Evolutionary conservation across 768 basidiomycete genomes (phyloP), one percentile per base, ranked within the genome.

Genomic region (Hysterangium stoloniferum): DNA sequence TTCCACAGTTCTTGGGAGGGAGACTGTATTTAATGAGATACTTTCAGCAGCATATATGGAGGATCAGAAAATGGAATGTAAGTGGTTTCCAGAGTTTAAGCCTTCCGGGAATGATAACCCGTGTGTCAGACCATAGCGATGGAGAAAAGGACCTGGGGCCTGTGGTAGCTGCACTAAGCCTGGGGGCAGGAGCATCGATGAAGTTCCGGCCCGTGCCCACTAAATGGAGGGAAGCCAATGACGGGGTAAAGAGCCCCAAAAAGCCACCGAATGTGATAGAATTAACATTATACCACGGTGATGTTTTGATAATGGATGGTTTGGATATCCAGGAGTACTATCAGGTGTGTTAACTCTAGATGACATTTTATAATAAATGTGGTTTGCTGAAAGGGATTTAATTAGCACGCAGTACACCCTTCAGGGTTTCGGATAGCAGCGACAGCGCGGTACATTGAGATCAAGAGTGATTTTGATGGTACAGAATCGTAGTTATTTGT

Each of bases 41-140:
- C 71, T 91, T 27, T 80, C 80, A 52, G 85, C 82, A 40, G 87
- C 85, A 1, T 91, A 91, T 58, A 88, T 90, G 84, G 84, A 86
- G 59, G 73, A 77, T 52, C 88, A 90, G 63, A 84, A 75, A 61
- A 91, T 91, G 87, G 76, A 85, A 43, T 51, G 87, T 87, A 61
- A 59, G 76, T 64, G 13, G 12, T 31, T 22, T 29, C n/a, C 4
- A n/a, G n/a, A n/a, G n/a, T n/a, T n/a, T n/a, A n/a, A n/a, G n/a
- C n/a, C n/a, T n/a, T n/a, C n/a, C n/a, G n/a, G n/a, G n/a, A n/a
- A n/a, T n/a, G n/a, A n/a, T n/a, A 13, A 6, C 24, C 46, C 9
- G 13, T 17, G 6, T 32, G 17, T 35, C 87, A 85, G 89, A 86
- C 61, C 87, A 90, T 57, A 87, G 82, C 54, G 87, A 91, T 57